phyloP scores from a whole-genome alignment of 495 filamentous ascomycete species.

The Articulospora tetracladia region DNA sequence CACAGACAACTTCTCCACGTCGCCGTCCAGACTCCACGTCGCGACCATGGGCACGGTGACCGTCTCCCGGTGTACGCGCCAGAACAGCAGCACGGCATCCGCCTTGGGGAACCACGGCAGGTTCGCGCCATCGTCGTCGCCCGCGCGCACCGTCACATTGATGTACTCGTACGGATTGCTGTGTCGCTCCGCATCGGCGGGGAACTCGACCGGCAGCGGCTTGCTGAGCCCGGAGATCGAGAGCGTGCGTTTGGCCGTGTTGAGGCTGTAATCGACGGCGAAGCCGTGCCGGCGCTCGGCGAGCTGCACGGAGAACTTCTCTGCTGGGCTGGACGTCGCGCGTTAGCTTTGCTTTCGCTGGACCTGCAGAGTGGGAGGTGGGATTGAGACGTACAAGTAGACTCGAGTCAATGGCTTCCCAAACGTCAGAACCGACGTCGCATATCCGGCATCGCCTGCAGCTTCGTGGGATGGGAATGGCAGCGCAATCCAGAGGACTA shows the following conservation, averaged over 20 bases:
- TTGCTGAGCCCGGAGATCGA: background rate
- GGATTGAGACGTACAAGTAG: background rate
- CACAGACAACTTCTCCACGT: background rate
- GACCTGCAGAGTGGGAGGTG: background rate
- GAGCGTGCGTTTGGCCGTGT: background rate
- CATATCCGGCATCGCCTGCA: background rate
- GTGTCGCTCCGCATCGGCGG: background rate
- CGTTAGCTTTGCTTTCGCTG: background rate
- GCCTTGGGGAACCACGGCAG: conserved; percentile 13
- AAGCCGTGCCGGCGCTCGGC: conserved; percentile 1
- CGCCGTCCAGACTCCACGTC: background rate
- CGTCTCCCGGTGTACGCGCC: conserved; percentile 7
- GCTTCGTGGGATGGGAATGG: background rate
- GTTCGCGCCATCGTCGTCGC: conserved; percentile 9
- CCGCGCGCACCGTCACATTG: conserved; percentile 1
- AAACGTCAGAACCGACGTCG: background rate
- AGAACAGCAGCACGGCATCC: conserved; percentile 11
- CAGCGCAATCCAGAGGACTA: conserved; percentile 5
- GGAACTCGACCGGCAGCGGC: background rate
- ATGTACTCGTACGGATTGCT: background rate
- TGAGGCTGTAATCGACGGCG: background rate
- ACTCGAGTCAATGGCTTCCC: conserved; percentile 10
- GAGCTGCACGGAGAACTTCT: too few relatives aligned
- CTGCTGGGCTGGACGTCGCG: background rate
- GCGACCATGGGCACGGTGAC: background rate